Percentiles rank a stretch among this genome's conserved stretches.
phyloP scores from a whole-genome alignment of 2,329 filamentous ascomycete genomes.

The Penicillium sp. region DNA sequence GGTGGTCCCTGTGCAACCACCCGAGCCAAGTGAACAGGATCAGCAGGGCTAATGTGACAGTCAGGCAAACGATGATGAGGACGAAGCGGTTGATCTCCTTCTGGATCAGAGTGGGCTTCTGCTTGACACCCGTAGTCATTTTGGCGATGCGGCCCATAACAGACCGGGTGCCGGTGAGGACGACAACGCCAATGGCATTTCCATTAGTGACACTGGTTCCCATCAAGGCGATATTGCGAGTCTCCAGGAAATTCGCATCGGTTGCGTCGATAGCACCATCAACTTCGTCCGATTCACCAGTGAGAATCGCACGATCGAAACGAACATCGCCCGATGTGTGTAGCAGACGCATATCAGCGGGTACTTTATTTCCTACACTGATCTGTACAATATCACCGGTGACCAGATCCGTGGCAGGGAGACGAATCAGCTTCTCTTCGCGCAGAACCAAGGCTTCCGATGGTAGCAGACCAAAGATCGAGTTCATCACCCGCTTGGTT shows the following conservation, averaged over 20 bases:
- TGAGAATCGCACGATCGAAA: conserved; percentile 70
- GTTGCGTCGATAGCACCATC: conserved; percentile 60
- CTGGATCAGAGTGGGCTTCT: conserved; percentile 64
- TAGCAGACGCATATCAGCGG: conserved; percentile 68
- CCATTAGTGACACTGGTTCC: conserved; percentile 72
- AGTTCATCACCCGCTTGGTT: conserved; percentile 70
- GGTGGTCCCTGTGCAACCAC: conserved; percentile 62
- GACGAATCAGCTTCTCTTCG: conserved; percentile 51
- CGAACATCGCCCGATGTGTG: conserved; percentile 65
- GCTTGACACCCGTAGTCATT: conserved; percentile 65
- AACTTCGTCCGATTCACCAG: conserved; percentile 65
- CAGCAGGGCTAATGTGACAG: conserved; percentile 55
- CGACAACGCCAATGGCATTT: conserved; percentile 61
- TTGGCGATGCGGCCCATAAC: conserved; percentile 73
- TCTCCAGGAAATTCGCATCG: conserved; percentile 72
- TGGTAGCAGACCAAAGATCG: conserved; percentile 70
- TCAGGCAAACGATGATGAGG: conserved; percentile 62
- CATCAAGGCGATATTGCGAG: conserved; percentile 68
- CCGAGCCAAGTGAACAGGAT: conserved; percentile 55
- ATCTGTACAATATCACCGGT: conserved; percentile 66
- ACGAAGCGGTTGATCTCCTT: conserved; percentile 70
- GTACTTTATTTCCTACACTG: conserved; percentile 67
- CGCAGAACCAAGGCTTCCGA: conserved; percentile 64
- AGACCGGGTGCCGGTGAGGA: conserved; percentile 65
- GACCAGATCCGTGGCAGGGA: conserved; percentile 60